These are phyloP conservation scores for Fusarium irregulare DNA, from an alignment of 2,329 filamentous ascomycete genomes.

Conservation along the genomic window DNA sequence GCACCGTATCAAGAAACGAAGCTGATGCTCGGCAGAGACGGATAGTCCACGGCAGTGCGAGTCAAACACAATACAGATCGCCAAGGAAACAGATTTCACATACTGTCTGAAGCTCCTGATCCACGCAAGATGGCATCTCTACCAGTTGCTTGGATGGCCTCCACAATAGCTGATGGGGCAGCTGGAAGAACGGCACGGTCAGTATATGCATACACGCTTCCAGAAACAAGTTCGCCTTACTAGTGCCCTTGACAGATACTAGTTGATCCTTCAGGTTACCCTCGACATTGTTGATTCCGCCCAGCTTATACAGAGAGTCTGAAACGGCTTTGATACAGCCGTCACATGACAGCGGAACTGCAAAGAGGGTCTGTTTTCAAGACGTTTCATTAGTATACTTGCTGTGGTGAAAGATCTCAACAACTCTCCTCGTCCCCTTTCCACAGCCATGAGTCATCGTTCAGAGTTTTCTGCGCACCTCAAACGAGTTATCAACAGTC, in stretches of 20 bases:
- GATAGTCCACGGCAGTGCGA: neutral
- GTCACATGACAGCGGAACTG: constrained; percentile 93
- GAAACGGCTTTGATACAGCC: constrained; percentile 89
- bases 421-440: constrained; percentile 43
- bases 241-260: constrained; percentile 85
- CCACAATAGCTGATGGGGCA: constrained; percentile 88
- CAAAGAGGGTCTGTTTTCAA: constrained; percentile 82
- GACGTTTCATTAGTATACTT: constrained; percentile 52
- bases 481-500: constrained; percentile 59
- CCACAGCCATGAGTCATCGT: constrained; percentile 38
- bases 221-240: constrained; percentile 54
- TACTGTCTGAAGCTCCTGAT: constrained; percentile 86
- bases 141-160: constrained; percentile 88
- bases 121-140: constrained; percentile 94
- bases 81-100: constrained; percentile 50
- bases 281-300: constrained; percentile 84
- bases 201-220: constrained; percentile 18
- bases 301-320: constrained; percentile 78
- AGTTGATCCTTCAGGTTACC: constrained; percentile 86
- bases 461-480: constrained; percentile 52
- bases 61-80: neutral
- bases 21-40: neutral
- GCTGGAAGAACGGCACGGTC: constrained; percentile 57
- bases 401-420: constrained; percentile 23
- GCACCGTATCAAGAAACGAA: neutral